phyloP scores from a whole-genome alignment of 2,329 filamentous ascomycete species.

The Aspergillus ibericus region DNA sequence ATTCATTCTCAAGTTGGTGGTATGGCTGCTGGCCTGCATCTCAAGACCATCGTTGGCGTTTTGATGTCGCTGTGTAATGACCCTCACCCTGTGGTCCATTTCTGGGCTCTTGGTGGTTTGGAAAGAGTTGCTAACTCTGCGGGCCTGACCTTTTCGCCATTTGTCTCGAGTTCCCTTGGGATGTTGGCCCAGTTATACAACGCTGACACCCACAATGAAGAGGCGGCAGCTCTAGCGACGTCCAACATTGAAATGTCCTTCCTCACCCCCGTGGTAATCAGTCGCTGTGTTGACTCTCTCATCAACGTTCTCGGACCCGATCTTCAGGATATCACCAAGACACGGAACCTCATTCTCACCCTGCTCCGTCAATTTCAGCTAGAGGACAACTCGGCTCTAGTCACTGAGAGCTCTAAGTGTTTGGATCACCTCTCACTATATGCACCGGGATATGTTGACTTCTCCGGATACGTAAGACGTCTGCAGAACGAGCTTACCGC shows the following conservation, averaged over 20 bases:
- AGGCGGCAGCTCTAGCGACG: conserved; percentile 74
- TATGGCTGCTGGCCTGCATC: conserved; percentile 93
- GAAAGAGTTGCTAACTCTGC: conserved; percentile 86
- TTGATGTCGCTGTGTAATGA: conserved; percentile 97
- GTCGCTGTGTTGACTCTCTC: conserved; percentile 87
- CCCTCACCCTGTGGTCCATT: conserved; percentile 91
- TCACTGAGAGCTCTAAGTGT: conserved; percentile 76
- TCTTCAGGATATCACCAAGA: conserved; percentile 86
- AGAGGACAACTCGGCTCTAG: conserved; percentile 68
- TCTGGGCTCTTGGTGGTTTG: conserved; percentile 90
- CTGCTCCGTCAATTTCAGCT: conserved; percentile 79
- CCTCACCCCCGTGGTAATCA: conserved; percentile 77
- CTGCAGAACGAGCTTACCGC: conserved; percentile 77
- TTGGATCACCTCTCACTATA: conserved; percentile 91
- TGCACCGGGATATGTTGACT: conserved; percentile 82
- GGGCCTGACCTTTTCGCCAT: conserved; percentile 85
- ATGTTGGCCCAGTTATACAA: conserved; percentile 94
- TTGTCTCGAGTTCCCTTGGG: conserved; percentile 84
- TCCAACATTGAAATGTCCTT: conserved; percentile 89
- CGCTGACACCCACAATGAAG: conserved; percentile 84
- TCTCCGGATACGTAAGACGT: conserved; percentile 76
- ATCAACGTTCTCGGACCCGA: conserved; percentile 97
- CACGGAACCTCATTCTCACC: conserved; percentile 86
- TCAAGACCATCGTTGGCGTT: conserved; percentile 96
- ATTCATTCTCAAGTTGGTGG: conserved; percentile 95